A percentile compares a stretch with the other conserved stretches of the same genome.
Evolutionary conservation across 768 basidiomycete genomes (phyloP).

Genomic region (Pleurotus djamor): DNA sequence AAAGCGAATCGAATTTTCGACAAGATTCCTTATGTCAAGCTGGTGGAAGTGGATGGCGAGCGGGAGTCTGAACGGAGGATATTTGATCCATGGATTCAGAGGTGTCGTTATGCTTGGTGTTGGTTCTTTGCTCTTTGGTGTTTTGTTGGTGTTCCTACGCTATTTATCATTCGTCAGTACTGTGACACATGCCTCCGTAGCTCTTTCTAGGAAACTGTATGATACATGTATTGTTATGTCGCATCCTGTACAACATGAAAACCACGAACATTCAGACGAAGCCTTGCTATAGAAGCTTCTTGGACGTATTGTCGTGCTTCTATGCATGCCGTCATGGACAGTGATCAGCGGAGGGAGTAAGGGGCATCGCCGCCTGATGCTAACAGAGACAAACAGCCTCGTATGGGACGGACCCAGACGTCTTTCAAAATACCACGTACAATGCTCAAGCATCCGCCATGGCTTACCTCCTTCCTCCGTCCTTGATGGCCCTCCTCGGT

Average conservation of each 20-base stretch:
- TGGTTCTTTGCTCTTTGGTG: slow-evolving; percentile 20
- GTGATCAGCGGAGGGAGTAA: neutral
- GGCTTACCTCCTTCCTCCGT: slow-evolving; percentile 5
- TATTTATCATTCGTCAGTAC: slow-evolving; percentile 6
- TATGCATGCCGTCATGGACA: neutral
- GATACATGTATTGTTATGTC: neutral
- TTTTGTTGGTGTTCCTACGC: neutral
- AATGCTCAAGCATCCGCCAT: neutral
- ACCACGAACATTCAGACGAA: too few species aligned
- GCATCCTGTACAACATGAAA: too few species aligned
- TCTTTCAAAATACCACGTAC: slow-evolving; percentile 2
- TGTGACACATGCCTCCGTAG: slow-evolving; percentile 1
- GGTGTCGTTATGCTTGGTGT: slow-evolving; percentile 56
- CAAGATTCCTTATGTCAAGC: slow-evolving; percentile 40
- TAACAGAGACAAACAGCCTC: neutral
- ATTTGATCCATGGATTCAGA: slow-evolving; percentile 60
- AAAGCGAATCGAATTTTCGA: slow-evolving; percentile 44
- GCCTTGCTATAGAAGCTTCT: too few species aligned
- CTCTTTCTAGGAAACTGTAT: neutral
- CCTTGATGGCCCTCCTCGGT: slow-evolving; percentile 4
- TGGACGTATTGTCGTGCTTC: too few species aligned
- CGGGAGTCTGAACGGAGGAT: slow-evolving; percentile 43
- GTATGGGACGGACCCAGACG: slow-evolving; percentile 1
- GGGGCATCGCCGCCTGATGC: neutral
- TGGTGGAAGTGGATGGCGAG: slow-evolving; percentile 39